Percentiles rank a stretch among this genome's conserved stretches.
phyloP scores from a whole-genome alignment of 176 grass and related monocot species.

The Zizania latifolia region DNA sequence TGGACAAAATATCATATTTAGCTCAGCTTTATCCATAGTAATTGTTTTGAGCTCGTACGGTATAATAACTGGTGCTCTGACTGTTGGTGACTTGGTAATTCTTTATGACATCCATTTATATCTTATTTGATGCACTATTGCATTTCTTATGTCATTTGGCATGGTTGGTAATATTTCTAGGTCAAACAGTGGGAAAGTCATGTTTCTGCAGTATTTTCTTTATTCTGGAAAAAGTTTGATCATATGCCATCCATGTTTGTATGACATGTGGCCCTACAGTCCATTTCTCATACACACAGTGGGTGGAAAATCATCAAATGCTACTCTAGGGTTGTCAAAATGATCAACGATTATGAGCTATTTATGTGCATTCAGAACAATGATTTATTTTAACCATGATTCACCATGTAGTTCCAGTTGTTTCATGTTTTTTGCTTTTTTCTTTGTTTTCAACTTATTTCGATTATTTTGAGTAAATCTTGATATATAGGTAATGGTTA shows the following conservation, averaged over 20 bases:
- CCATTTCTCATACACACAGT: too few species aligned
- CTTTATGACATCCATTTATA: constrained; percentile 10
- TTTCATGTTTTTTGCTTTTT: not conserved
- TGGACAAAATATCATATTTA: constrained; percentile 95
- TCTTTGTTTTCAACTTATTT: constrained; percentile 11
- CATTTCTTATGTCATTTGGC: constrained; percentile 9
- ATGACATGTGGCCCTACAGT: not conserved
- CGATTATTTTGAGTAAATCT: constrained; percentile 31
- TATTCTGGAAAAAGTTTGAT: not conserved
- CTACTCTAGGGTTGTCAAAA: not conserved
- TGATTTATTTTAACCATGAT: not conserved
- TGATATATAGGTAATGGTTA: constrained; percentile 85
- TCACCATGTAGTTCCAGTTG: not conserved
- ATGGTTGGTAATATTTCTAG: not conserved
- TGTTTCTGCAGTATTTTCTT: not conserved
- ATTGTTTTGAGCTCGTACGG: constrained; percentile 98
- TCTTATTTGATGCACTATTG: not conserved
- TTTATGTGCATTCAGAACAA: not conserved
- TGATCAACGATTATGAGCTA: not conserved
- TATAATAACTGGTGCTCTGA: constrained; percentile 93
- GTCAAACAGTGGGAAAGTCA: not conserved
- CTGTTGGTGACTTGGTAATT: constrained; percentile 96
- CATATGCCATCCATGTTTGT: not conserved
- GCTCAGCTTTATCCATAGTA: constrained; percentile 74
- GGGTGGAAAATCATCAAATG: not conserved